phyloP scores from a whole-genome alignment of 2,329 filamentous ascomycete species.

The Diatrype stigma region DNA sequence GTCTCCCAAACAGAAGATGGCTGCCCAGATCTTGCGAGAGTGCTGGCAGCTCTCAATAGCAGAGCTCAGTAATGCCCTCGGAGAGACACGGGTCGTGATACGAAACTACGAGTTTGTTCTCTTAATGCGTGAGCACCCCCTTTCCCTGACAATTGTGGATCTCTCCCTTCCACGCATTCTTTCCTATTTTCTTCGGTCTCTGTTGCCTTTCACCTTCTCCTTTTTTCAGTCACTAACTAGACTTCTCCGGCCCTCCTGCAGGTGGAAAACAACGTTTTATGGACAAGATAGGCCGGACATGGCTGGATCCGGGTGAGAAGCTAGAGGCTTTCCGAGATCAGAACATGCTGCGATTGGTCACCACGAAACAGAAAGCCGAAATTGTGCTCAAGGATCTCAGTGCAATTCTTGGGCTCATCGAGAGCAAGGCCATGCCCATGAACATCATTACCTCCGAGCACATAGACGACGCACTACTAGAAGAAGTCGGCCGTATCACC shows the following conservation, averaged over 20 bases:
- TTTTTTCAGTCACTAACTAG: conserved; percentile 4
- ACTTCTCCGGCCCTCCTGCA: conserved; percentile 9
- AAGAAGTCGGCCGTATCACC: conserved; percentile 35
- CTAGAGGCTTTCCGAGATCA: conserved; percentile 31
- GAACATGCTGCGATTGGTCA: conserved; percentile 30
- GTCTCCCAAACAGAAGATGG: conserved; percentile 37
- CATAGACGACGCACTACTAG: conserved; percentile 23
- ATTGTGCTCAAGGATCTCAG: conserved; percentile 32
- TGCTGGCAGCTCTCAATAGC: conserved; percentile 48
- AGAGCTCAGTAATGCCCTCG: conserved; percentile 40
- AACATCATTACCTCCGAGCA: conserved; percentile 18
- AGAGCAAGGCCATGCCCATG: conserved; percentile 19
- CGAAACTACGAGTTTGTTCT: conserved; percentile 38
- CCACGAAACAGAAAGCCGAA: conserved; percentile 31
- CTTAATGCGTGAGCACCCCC: conserved; percentile 36
- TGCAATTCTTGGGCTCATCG: conserved; percentile 22
- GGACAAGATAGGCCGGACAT: conserved; percentile 22
- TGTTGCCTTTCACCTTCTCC: conserved; percentile 3
- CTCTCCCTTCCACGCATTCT: conserved; percentile 17
- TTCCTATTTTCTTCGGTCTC: conserved; percentile 6
- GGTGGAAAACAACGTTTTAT: conserved; percentile 34
- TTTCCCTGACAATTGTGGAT: conserved; percentile 13
- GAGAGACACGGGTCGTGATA: conserved; percentile 36
- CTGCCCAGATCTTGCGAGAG: conserved; percentile 40
- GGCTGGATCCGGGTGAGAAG: conserved; percentile 31